Evolutionary conservation across 352 stramenopile genomes (phyloP), one percentile per base, ranked within the genome.

Genomic region (Elongisporangium anandrum): DNA sequence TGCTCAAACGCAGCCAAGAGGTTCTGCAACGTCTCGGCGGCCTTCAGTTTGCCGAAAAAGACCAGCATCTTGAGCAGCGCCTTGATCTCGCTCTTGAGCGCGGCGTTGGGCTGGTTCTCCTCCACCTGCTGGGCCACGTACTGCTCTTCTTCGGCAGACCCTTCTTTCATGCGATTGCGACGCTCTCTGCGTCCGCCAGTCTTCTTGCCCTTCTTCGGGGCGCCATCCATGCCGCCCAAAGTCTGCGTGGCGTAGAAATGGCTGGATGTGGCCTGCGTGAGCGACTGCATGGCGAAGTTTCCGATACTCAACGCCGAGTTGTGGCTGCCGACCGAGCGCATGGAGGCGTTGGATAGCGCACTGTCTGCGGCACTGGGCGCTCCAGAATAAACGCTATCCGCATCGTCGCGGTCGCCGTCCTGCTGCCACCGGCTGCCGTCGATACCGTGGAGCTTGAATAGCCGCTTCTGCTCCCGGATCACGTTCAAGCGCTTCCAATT

Each of bases 401-500:
- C 68, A 15, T 75, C 74, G 16, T 69, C 72, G 23, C 51, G 62
- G 19, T 74, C 63, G 17, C 54, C 64, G 10, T 70, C 65, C 12
- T 72, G 61, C 4, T 72, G 57, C 72, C 80, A 89, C 17, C 79
- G 77, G 23, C 70, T 77, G 16, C 81, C 81, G 53, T 91, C 81
- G 41, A 93, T 89, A 19, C 84, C 84, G 58, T 91, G 81, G 39
- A 93, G 64, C 60, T 82, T 81, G 51, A 91, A 93, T 22, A 93
- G 64, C 22, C 78, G 76, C 64, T 90, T 91, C 61, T 93, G 84
- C 58, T 90, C 79, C 49, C 73, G 79, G 64, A 93, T 83, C 4
- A 66, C 83, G 17, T 65, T 79, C 24, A 90, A 59, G 3, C 84
- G 81, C 41, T 70, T 77, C 75, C 80, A 90, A 56, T 85, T 59